Evolutionary conservation across 208 protist species (phyloP).

Genomic region (Trypanosoma theileri): DNA sequence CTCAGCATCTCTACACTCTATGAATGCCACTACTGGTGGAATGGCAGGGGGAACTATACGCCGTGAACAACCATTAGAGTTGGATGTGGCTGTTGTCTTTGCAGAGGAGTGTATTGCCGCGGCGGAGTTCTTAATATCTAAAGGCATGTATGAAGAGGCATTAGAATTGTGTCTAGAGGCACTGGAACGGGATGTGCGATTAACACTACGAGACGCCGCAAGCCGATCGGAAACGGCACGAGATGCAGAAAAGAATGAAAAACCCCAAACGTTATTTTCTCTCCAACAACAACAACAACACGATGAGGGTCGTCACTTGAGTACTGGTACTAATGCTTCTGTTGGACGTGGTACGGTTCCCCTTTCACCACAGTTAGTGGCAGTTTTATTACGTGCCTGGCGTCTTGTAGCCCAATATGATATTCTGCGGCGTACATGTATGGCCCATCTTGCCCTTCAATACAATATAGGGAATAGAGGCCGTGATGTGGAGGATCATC

Average conservation of each 20-base stretch:
- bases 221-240: background rate
- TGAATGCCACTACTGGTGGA: background rate
- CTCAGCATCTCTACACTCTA: no score
- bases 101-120: conserved; percentile 35
- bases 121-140: conserved; percentile 29
- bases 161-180: conserved; percentile 32
- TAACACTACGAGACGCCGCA: conserved; percentile 21
- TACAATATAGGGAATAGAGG: no score
- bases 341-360: no score
- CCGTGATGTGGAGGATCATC: no score
- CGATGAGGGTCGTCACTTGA: background rate
- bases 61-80: background rate
- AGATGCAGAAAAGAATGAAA: conserved; percentile 4
- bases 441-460: conserved; percentile 39
- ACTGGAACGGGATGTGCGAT: conserved; percentile 25
- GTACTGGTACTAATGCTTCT: background rate
- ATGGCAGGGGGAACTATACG: background rate
- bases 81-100: conserved; percentile 23
- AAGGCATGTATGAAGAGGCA: conserved; percentile 38
- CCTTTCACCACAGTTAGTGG: no score
- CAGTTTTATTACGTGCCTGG: conserved; percentile 44
- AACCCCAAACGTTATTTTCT: background rate
- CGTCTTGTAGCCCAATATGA: conserved; percentile 55
- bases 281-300: background rate
- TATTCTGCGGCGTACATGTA: conserved; percentile 34